These are phyloP conservation scores for Heimioporus retisporus DNA, from an alignment of 1,284 basidiomycete genomes.

Conservation along the genomic window DNA sequence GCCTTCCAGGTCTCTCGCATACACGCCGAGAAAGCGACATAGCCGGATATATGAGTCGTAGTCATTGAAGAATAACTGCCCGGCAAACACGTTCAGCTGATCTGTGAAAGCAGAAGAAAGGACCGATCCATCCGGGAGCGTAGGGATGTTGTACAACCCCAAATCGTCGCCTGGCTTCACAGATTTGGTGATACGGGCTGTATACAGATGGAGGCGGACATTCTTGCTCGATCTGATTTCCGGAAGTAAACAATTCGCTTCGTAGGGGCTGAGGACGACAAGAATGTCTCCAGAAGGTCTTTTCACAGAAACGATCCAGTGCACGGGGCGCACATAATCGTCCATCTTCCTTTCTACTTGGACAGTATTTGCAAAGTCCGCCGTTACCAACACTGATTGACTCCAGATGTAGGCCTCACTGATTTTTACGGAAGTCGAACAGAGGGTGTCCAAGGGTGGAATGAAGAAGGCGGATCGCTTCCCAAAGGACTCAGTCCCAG, in stretches of 20 bases:
- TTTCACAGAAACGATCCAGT: constrained; percentile 50
- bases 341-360: not conserved
- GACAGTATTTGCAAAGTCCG: not conserved
- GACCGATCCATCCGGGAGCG: not conserved
- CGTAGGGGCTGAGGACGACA: constrained; percentile 56
- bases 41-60: not conserved
- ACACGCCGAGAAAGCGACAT: constrained; percentile 23
- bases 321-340: constrained; percentile 52
- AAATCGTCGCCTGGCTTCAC: constrained; percentile 53
- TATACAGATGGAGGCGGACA: constrained; percentile 56
- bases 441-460: constrained; percentile 15
- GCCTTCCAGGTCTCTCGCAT: constrained; percentile 29
- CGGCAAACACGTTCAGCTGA: not conserved
- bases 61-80: not conserved
- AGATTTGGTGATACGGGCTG: constrained; percentile 45
- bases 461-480: constrained; percentile 4
- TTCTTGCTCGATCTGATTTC: constrained; percentile 18
- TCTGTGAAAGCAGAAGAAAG: not conserved
- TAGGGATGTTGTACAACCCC: constrained; percentile 21
- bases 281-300: constrained; percentile 20
- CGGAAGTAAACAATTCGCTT: constrained; percentile 52
- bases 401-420: constrained; percentile 26
- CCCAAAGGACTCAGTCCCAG: not conserved
- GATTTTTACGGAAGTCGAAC: constrained; percentile 5
- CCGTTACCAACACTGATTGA: constrained; percentile 32